Percentiles rank a stretch among this genome's conserved stretches.
These are phyloP conservation scores for Yamadazyma pseudoaaseri DNA, from an alignment of 1,139 yeast genomes.

Conservation along the genomic window DNA sequence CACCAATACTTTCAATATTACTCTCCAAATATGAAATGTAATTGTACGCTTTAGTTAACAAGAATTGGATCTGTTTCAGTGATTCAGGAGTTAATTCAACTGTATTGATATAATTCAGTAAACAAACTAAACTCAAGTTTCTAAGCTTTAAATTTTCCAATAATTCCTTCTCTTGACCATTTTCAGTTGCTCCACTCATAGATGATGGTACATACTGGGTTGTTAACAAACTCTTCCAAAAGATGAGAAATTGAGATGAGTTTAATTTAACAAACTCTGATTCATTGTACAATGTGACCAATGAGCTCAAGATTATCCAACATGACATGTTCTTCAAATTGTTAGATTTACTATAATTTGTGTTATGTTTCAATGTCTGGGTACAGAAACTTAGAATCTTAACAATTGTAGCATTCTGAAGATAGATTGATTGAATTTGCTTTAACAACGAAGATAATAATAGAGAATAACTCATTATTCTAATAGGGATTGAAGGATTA, in stretches of 20 bases:
- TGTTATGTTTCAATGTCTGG: conserved; percentile 43
- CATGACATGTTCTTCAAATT: conserved; percentile 33
- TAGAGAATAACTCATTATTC: conserved; percentile 34
- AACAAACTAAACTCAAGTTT: conserved; percentile 40
- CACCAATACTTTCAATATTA: conserved; percentile 34
- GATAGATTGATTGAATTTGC: conserved; percentile 33
- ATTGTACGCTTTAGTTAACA: conserved; percentile 43
- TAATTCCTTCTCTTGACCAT: conserved; percentile 29
- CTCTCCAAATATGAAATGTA: conserved; percentile 43
- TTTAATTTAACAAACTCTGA: conserved; percentile 64
- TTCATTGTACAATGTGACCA: conserved; percentile 67
- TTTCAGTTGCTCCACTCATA: conserved; percentile 21
- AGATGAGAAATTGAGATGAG: conserved; percentile 68
- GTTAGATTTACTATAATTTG: conserved; percentile 16
- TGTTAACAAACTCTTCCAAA: conserved; percentile 83
- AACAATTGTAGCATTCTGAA: conserved; percentile 44
- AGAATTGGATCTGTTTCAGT: conserved; percentile 42
- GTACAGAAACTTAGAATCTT: conserved; percentile 49
- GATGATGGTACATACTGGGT: conserved; percentile 40
- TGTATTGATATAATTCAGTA: conserved; percentile 38
- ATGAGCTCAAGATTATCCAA: conserved; percentile 78
- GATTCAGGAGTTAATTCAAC: conserved; percentile 44
- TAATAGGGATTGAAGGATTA: conserved; percentile 21
- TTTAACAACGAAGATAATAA: conserved; percentile 38
- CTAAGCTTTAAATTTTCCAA: conserved; percentile 39